These are phyloP conservation scores for Aureobasidium melanogenum DNA, from an alignment of 2,329 filamentous ascomycete species.

Conservation along the genomic window DNA sequence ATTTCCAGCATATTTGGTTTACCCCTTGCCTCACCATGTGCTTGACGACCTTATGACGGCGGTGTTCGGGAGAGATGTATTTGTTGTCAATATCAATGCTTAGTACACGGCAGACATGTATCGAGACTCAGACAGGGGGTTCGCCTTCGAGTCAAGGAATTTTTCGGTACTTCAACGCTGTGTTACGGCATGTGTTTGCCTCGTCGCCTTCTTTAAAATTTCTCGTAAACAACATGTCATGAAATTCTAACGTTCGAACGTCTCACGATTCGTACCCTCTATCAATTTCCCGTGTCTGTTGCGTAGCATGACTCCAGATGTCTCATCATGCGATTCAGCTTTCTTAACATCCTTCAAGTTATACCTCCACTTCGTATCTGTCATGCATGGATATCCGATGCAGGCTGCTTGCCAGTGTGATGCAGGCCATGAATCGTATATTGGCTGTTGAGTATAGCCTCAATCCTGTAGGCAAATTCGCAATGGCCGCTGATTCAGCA, in stretches of 20 bases:
- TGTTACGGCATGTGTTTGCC: not conserved
- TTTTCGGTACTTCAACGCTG: not conserved
- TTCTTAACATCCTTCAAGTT: not conserved
- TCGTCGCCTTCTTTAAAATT: not conserved
- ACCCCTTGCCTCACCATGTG: not conserved
- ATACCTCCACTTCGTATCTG: not conserved
- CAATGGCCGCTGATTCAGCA: not conserved
- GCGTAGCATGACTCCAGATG: not conserved
- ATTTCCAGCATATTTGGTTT: not conserved
- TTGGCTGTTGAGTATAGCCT: not conserved
- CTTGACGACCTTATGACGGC: not conserved
- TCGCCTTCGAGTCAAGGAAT: not conserved
- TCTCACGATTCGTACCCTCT: not conserved
- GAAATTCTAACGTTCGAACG: not conserved
- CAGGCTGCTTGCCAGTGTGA: not conserved
- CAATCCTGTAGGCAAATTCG: not conserved
- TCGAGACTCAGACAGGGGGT: not conserved
- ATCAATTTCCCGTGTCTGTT: not conserved
- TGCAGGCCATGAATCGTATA: constrained; percentile 1
- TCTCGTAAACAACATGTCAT: not conserved
- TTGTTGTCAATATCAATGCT: not conserved
- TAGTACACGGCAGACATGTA: not conserved
- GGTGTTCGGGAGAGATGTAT: not conserved
- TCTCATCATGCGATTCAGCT: not conserved
- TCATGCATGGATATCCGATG: not conserved